Evolutionary conservation across 2,329 filamentous ascomycete species (phyloP).

Genomic region (Xylariaceae sp.): DNA sequence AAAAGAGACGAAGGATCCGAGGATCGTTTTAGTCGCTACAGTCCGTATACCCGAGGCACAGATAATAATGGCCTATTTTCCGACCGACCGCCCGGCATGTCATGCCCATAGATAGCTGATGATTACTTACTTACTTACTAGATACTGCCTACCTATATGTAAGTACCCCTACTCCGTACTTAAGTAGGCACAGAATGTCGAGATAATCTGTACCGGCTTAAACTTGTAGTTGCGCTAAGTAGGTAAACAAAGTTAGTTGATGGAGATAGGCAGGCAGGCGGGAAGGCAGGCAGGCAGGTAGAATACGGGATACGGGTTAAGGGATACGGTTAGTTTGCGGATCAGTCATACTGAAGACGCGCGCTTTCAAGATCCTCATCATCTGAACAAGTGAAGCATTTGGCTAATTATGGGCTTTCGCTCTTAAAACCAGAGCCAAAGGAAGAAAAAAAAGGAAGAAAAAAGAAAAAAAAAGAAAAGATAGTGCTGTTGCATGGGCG

Average conservation of each 20-base stretch:
- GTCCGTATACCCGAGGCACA: conserved; percentile 9
- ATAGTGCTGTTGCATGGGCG: conserved; percentile 4
- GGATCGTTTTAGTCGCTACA: conserved; percentile 14
- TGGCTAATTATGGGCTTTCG: too few relatives aligned
- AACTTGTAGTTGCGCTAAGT: conserved; percentile 9
- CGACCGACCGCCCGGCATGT: conserved; percentile 7
- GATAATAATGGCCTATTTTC: conserved; percentile 16
- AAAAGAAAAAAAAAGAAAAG: conserved; percentile 1
- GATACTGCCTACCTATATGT: too few relatives aligned
- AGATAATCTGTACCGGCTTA: conserved; percentile 1
- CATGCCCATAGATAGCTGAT: too few relatives aligned
- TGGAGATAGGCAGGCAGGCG: too few relatives aligned
- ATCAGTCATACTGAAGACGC: conserved; percentile 6
- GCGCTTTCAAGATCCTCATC: conserved; percentile 8
- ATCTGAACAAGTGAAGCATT: neutral
- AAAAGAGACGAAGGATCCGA: conserved; percentile 9
- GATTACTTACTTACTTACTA: too few relatives aligned
- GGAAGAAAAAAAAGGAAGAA: neutral
- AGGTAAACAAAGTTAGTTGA: neutral
- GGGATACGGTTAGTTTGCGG: too few relatives aligned
- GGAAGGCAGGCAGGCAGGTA: too few relatives aligned
- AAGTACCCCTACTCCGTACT: too few relatives aligned
- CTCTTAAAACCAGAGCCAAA: too few relatives aligned
- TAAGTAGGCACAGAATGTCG: conserved; percentile 6
- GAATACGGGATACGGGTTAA: too few relatives aligned